phyloP scores from a whole-genome alignment of 768 basidiomycete genomes.

The Pleurotus tuoliensis region DNA sequence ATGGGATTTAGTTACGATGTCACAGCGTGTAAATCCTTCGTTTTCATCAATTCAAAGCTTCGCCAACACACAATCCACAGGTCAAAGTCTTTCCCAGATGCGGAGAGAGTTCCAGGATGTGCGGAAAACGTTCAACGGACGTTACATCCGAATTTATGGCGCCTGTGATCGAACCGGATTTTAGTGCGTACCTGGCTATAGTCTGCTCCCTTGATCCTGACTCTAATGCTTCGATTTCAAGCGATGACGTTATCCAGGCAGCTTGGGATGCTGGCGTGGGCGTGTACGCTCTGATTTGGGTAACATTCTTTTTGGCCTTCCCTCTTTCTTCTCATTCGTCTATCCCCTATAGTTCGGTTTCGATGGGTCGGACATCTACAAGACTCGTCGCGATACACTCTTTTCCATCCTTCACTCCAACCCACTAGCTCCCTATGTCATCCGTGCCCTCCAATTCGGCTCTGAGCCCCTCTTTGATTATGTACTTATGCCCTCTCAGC shows the following conservation, averaged over 20 bases:
- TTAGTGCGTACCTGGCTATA: slow-evolving; percentile 31
- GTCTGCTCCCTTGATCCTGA: neutral
- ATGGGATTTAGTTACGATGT: slow-evolving; percentile 78
- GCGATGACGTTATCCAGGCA: slow-evolving; percentile 60
- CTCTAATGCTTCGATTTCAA: slow-evolving; percentile 10
- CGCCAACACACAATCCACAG: slow-evolving; percentile 24
- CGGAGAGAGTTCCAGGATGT: slow-evolving; percentile 58
- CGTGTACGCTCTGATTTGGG: slow-evolving; percentile 74
- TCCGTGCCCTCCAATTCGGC: slow-evolving; percentile 65
- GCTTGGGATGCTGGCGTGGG: slow-evolving; percentile 68
- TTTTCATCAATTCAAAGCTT: neutral
- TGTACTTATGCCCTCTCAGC: slow-evolving; percentile 43
- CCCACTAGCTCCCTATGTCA: slow-evolving; percentile 60
- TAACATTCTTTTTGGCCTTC: slow-evolving; percentile 13
- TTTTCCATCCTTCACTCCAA: slow-evolving; percentile 53
- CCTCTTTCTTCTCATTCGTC: slow-evolving; percentile 1
- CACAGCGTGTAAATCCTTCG: slow-evolving; percentile 45
- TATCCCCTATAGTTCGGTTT: slow-evolving; percentile 39
- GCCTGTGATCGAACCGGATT: slow-evolving; percentile 41
- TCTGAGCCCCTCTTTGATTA: slow-evolving; percentile 65
- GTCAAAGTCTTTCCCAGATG: slow-evolving; percentile 52
- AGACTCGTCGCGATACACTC: slow-evolving; percentile 47
- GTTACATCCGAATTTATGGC: slow-evolving; percentile 63
- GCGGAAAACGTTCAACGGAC: slow-evolving; percentile 50
- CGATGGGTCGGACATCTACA: slow-evolving; percentile 46